Evolutionary conservation across 148 eudicot species (phyloP).

Genomic region (Cornus florida): DNA sequence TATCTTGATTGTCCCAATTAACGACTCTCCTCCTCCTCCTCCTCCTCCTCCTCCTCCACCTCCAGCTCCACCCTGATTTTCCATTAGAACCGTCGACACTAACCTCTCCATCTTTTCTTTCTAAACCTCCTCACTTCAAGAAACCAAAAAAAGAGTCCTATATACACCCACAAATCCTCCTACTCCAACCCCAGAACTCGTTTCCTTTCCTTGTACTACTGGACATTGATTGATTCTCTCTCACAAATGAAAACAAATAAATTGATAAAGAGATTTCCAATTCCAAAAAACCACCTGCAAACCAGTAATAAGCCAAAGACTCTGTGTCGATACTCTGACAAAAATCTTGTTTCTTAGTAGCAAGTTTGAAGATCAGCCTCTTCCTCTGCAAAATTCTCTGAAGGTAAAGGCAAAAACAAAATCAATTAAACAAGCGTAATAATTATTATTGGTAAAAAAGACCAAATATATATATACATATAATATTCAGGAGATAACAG

Average conservation of each 20-base stretch:
- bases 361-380: neutral
- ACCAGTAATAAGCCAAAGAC: neutral
- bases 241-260: neutral
- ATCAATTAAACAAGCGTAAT: neutral
- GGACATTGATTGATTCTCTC: neutral
- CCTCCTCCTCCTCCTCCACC: conserved; percentile 13
- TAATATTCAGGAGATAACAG: neutral
- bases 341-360: neutral
- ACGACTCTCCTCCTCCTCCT: conserved; percentile 35
- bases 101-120: conserved; percentile 51
- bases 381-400: neutral
- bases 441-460: too few relatives aligned
- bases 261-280: neutral
- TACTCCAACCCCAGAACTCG: neutral
- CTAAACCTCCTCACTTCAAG: neutral
- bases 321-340: neutral
- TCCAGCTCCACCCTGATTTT: conserved; percentile 24
- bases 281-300: neutral
- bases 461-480: too few relatives aligned
- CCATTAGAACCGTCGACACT: conserved; percentile 36
- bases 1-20: conserved; percentile 68
- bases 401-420: too few relatives aligned
- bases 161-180: neutral
- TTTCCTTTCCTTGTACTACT: neutral
- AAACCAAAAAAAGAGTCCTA: neutral